These are phyloP conservation scores for Solanum hybrid DNA, from an alignment of 305 asterid genomes.

Conservation along the genomic window DNA sequence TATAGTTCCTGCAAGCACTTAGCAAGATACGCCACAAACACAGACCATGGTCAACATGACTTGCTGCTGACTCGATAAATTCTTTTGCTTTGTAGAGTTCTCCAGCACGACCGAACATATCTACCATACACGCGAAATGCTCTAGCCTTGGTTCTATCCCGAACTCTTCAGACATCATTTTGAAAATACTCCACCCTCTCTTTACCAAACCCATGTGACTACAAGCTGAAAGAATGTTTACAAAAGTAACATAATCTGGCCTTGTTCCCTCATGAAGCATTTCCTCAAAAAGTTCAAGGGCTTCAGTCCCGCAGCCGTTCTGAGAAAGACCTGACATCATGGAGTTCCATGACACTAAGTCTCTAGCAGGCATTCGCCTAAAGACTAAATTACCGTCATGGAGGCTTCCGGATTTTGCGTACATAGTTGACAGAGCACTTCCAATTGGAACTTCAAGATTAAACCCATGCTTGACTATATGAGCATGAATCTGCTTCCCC, in stretches of 20 bases:
- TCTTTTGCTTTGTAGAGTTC: constrained; percentile 63
- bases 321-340: constrained; percentile 88
- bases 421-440: constrained; percentile 86
- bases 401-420: constrained; percentile 70
- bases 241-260: constrained; percentile 63
- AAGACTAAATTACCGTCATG: constrained; percentile 46
- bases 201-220: constrained; percentile 85
- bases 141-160: constrained; percentile 50
- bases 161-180: constrained; percentile 41
- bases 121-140: constrained; percentile 93
- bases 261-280: constrained; percentile 42
- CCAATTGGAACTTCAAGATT: constrained; percentile 75
- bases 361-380: constrained; percentile 59
- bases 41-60: constrained; percentile 44
- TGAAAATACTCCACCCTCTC: constrained; percentile 52
- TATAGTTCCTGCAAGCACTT: constrained; percentile 64
- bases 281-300: constrained; percentile 64
- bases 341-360: constrained; percentile 78
- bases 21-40: constrained; percentile 76
- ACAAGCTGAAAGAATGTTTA: constrained; percentile 67
- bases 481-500: constrained; percentile 80
- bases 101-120: constrained; percentile 84
- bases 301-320: constrained; percentile 60
- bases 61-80: constrained; percentile 49
- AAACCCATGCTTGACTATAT: constrained; percentile 64